Evolutionary conservation across 148 eudicot genomes (phyloP).

Genomic region (Persicaria maculosa): DNA sequence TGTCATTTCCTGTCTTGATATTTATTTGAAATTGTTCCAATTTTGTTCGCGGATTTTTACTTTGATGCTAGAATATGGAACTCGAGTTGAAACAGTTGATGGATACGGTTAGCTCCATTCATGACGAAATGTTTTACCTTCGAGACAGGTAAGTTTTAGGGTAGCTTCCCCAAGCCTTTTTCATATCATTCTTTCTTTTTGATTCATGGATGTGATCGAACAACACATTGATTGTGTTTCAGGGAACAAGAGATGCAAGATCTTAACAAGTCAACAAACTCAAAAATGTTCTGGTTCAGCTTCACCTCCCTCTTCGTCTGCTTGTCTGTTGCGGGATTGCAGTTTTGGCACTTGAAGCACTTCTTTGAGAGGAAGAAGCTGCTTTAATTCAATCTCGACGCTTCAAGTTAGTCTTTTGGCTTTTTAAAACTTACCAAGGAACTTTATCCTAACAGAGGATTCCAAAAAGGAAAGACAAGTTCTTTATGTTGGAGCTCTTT

Average conservation of each 20-base stretch:
- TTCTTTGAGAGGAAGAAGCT: conserved; percentile 93
- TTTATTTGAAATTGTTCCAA: background rate
- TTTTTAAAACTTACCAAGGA: conserved; percentile 7
- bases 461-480: background rate
- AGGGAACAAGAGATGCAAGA: conserved; percentile 95
- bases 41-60: background rate
- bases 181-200: background rate
- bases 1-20: background rate
- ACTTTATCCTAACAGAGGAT: background rate
- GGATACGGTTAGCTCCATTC: conserved; percentile 60
- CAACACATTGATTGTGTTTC: conserved; percentile 7
- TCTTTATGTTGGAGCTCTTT: background rate
- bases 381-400: conserved; percentile 26
- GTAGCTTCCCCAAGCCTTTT: background rate
- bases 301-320: conserved; percentile 61
- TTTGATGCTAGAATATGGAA: conserved; percentile 62
- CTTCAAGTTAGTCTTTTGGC: background rate
- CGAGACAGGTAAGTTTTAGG: conserved; percentile 56
- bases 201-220: background rate
- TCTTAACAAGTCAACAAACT: conserved; percentile 58
- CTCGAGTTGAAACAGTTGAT: conserved; percentile 68
- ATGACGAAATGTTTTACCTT: conserved; percentile 88
- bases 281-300: conserved; percentile 76
- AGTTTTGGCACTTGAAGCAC: conserved; percentile 78
- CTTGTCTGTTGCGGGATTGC: conserved; percentile 74